Base-by-base conservation (phyloP, 352 stramenopile species). In the Globisporangium lucens region DNA sequence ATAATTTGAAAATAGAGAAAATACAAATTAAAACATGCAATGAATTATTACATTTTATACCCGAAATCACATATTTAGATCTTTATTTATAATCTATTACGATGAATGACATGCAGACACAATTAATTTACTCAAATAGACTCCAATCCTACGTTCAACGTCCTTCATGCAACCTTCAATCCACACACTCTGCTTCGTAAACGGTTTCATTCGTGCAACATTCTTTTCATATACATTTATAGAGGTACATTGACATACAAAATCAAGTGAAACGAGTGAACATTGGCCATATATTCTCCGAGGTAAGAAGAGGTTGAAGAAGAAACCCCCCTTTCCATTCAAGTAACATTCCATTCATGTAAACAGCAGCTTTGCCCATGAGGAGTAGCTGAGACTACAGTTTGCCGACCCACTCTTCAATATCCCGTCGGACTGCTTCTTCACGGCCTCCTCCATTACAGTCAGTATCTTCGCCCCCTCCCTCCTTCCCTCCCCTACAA, bases 161-260 rank as follows among this genome's bases (percentile, higher is more conserved):
- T 53, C 29, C 17, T 17, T 63, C 58, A 46, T 4, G 58, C 58
- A 38, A 67, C 55, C 49, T 65, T 65, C 55, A 35, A n/a, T 22
- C 58, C 15, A 63, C 15, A 63, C 58, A n/a, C 3, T n/a, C 38
- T 24, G 38, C 58, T 63, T 36, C 58, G 58, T 63, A 63, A 63
- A 63, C 58, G 36, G 57, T 63, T 55, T 63, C 58, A 35, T 63
- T 55, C 58, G 38, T 8, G 38, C 38, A 55, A 63, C 58, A 63
- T 58, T 13, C 12, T 5, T 22, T 1, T 17, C 12, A 17, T 4
- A 43, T 43, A 43, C 10, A 15, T 43, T 43, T 43, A 43, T 43
- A 17, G 36, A 43, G 36, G 36, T 43, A 46, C 38, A 46, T 43
- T 10, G 36, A 0, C 36, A 43, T 43, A 43, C 36, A 43, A 5